Base-by-base conservation (phyloP, 805 yeast genomes). In the Metschnikowia bowlesiae region DNA sequence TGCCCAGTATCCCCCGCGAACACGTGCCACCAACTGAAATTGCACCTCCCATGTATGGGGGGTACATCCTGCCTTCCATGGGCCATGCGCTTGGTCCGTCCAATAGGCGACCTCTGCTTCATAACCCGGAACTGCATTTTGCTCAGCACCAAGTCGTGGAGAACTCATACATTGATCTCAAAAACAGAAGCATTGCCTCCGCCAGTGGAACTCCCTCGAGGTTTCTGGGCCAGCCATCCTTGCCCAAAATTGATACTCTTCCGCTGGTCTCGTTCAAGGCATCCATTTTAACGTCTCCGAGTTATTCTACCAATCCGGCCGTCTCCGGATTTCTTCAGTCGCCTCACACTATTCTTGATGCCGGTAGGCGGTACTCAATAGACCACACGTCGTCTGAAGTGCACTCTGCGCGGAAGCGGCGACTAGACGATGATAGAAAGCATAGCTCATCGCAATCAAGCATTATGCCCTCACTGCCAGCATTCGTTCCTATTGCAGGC, bases 241-340 rank as follows among this genome's bases (percentile, higher is more conserved):
- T 51, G 32, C 62, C 63, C 28, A 59, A 54, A 37, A 54, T 56
- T 11, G 58, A 51, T 11, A 58, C 55, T 44, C 60, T 63, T 46
- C 70, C 73, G 6, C 65, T 62, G 46, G 68, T 73, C 30, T 63
- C 75, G 10, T 73, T 73, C 62, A 73, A 73, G 47, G 72, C 77
- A 2, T 65, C 73, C 4, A 73, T 73, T 67, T 73, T 73, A 53
- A 35, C 34, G 45, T 16, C 45, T 11, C 29, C 45, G 8, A 42
- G n/a, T 10, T 9, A 42, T 13, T 42, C 45, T 18, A 26, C 11
- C n/a, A 33, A 42, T n/a, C 31, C 16, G 8, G n/a, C 9, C 26
- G 32, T 28, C 6, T 13, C 38, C 4, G 37, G 45, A 9, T 18
- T 29, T 13, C 43, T 14, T 13, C 43, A 39, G 26, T 34, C 43